These are phyloP conservation scores for Alliaria petiolata DNA, from an alignment of 345 rosid species.

Conservation along the genomic window DNA sequence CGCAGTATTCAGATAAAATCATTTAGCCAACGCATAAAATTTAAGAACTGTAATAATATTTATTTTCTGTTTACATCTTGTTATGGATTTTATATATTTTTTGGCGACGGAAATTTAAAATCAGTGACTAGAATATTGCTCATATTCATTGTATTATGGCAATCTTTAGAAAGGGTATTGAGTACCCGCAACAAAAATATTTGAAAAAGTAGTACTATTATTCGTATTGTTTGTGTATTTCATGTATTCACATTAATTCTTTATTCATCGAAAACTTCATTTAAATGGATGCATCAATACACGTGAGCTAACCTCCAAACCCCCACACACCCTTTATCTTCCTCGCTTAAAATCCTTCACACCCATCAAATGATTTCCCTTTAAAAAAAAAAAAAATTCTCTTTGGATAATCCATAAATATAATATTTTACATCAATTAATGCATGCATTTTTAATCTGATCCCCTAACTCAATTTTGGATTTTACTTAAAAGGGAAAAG, in stretches of 20 bases:
- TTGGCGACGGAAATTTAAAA: neutral
- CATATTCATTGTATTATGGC: neutral
- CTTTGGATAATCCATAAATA: slow-evolving; percentile 14
- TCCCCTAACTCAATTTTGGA: slow-evolving; percentile 22
- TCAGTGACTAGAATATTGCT: neutral
- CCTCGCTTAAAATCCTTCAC: slow-evolving; percentile 38
- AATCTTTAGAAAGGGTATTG: neutral
- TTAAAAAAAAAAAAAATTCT: too few species aligned
- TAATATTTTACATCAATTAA: slow-evolving; percentile 10
- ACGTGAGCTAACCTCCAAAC: slow-evolving; percentile 87
- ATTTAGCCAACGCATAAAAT: neutral
- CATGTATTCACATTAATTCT: neutral
- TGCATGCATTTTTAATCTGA: slow-evolving; percentile 12
- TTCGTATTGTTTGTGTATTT: neutral
- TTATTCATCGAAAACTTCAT: slow-evolving; percentile 11
- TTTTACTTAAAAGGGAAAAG: slow-evolving; percentile 24
- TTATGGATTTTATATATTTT: neutral
- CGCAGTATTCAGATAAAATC: neutral
- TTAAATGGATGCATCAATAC: slow-evolving; percentile 41
- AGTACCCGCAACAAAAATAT: neutral
- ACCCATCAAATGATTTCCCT: slow-evolving; percentile 41
- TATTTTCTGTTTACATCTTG: neutral
- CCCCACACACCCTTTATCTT: slow-evolving; percentile 47
- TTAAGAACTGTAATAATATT: neutral
- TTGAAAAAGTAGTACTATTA: neutral